These are phyloP conservation scores for Candolleomyces efflorescens DNA, from an alignment of 768 basidiomycete genomes.

Conservation along the genomic window DNA sequence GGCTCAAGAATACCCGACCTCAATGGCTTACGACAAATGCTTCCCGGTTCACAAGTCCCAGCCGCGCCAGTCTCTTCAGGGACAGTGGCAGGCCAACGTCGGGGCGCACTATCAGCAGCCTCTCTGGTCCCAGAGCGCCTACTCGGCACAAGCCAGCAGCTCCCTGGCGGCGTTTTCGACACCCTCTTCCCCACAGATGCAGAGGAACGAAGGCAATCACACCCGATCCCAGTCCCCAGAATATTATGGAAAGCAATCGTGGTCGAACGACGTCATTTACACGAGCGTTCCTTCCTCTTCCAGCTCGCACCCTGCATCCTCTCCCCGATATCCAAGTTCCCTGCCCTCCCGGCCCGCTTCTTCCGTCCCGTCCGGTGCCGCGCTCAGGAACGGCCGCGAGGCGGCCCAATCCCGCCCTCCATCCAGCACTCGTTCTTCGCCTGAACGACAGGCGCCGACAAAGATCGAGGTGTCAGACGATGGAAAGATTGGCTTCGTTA, in stretches of 20 bases:
- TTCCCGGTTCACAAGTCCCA: neutral
- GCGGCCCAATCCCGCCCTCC: neutral
- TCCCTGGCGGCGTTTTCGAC: neutral
- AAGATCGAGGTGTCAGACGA: neutral
- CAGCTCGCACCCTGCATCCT: neutral
- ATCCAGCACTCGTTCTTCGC: neutral
- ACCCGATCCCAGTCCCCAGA: neutral
- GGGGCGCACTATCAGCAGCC: neutral
- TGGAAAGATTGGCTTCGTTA: constrained; percentile 1
- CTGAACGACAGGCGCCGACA: neutral
- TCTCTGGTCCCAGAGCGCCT: neutral
- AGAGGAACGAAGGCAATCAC: neutral
- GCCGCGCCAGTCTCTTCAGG: neutral
- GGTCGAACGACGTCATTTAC: constrained; percentile 2
- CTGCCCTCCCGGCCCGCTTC: constrained; percentile 2
- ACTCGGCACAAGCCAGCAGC: neutral
- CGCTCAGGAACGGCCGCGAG: neutral
- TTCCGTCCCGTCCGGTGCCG: neutral
- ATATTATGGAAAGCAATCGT: neutral
- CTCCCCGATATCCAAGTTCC: neutral
- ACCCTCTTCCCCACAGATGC: neutral
- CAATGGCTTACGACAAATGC: neutral
- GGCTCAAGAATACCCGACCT: neutral
- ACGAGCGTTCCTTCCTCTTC: neutral
- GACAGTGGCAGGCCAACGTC: neutral